Percentiles rank a stretch among this genome's conserved stretches.
Conservation (phyloP, 805 yeast genomes). For the Saccharomycopsis babjevae region DNA sequence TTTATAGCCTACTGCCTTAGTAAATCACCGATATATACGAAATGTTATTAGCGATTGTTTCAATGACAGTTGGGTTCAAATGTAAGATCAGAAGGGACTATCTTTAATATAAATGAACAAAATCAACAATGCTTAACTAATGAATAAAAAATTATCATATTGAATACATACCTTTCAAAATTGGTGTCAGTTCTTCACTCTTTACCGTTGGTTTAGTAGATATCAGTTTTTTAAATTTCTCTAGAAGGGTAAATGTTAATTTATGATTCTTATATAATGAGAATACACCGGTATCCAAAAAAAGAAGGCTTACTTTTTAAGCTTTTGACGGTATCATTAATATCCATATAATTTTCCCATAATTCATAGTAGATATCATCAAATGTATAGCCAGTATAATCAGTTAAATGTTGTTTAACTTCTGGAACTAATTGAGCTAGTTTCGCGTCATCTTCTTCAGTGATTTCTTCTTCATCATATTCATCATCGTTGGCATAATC, state of each 20-base stretch:
- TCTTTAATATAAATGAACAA: background rate
- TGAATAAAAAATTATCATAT: background rate
- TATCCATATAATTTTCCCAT: conserved; percentile 48
- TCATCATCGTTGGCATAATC: conserved; percentile 25
- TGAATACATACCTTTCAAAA: background rate
- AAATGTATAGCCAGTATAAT: conserved; percentile 35
- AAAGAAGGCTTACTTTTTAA: conserved; percentile 24
- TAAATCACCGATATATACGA: background rate
- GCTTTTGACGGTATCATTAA: conserved; percentile 42
- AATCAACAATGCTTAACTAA: background rate
- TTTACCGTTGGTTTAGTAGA: background rate
- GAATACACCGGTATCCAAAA: background rate
- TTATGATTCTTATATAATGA: conserved; percentile 16
- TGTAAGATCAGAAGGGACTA: background rate
- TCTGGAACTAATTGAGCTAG: conserved; percentile 35
- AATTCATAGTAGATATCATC: conserved; percentile 45
- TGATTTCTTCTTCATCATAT: conserved; percentile 24
- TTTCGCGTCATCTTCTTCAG: conserved; percentile 31
- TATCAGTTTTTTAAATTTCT: conserved; percentile 23
- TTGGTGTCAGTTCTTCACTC: background rate
- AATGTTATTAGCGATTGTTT: background rate
- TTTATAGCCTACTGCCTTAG: background rate
- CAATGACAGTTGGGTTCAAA: background rate
- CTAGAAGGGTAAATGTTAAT: conserved; percentile 39
- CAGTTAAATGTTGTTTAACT: conserved; percentile 29